These are phyloP conservation scores for Acacia pycnantha DNA, from an alignment of 331 rosid genomes.

Conservation along the genomic window DNA sequence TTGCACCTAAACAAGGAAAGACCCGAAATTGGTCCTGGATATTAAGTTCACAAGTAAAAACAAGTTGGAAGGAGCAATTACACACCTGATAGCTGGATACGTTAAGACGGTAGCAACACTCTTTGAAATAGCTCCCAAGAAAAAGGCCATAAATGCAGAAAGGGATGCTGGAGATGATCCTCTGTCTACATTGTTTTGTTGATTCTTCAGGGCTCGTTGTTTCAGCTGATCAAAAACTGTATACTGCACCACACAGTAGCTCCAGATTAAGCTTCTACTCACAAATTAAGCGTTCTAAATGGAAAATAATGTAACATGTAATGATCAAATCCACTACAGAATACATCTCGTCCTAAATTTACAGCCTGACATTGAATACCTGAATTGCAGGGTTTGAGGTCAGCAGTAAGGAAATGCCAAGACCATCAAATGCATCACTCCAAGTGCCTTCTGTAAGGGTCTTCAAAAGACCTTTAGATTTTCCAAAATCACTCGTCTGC, in stretches of 20 bases:
- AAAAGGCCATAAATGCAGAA: slow-evolving; percentile 81
- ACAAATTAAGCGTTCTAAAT: slow-evolving; percentile 10
- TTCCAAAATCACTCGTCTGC: slow-evolving; percentile 97
- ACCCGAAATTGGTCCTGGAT: slow-evolving; percentile 22
- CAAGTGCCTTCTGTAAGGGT: slow-evolving; percentile 89
- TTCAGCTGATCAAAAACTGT: slow-evolving; percentile 98
- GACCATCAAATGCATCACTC: slow-evolving; percentile 96
- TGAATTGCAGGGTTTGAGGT: slow-evolving; percentile 97
- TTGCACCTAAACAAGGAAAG: slow-evolving; percentile 68
- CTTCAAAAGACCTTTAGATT: slow-evolving; percentile 81
- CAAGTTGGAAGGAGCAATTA: slow-evolving; percentile 30
- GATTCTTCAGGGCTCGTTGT: slow-evolving; percentile 51
- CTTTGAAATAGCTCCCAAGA: slow-evolving; percentile 87
- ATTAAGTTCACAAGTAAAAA: slow-evolving; percentile 23
- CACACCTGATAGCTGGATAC: slow-evolving; percentile 94
- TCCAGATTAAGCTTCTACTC: slow-evolving; percentile 31
- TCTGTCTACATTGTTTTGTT: slow-evolving; percentile 35
- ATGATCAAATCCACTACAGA: not conserved
- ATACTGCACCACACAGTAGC: slow-evolving; percentile 51
- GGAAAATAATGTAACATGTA: slow-evolving; percentile 14
- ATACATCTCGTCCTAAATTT: not conserved
- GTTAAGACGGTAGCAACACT: slow-evolving; percentile 83
- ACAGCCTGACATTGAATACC: slow-evolving; percentile 41
- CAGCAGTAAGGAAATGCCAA: slow-evolving; percentile 82
- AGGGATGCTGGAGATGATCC: slow-evolving; percentile 65